Evolutionary conservation across 768 basidiomycete genomes (phyloP).

Genomic region (Serpula lacrymans): DNA sequence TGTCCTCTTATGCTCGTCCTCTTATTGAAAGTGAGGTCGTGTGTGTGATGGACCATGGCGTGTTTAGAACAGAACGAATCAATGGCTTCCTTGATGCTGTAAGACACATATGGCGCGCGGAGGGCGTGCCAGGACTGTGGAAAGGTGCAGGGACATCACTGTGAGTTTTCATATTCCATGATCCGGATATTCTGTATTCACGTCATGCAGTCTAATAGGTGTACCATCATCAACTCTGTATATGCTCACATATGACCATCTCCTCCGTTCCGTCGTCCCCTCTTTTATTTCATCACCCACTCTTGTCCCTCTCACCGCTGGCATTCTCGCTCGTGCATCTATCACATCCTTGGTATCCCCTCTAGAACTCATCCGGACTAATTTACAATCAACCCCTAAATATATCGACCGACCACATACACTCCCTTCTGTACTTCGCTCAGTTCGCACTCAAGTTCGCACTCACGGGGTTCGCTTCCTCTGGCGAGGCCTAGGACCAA

Average conservation of each 20-base stretch:
- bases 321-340: constrained; percentile 75
- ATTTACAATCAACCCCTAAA: constrained; percentile 83
- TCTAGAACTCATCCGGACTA: constrained; percentile 89
- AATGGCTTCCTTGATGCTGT: constrained; percentile 87
- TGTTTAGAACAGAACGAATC: constrained; percentile 68
- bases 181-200: constrained; percentile 5
- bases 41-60: constrained; percentile 75
- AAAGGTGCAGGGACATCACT: constrained; percentile 91
- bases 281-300: constrained; percentile 51
- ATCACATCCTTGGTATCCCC: constrained; percentile 82
- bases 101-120: constrained; percentile 71
- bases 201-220: constrained; percentile 68
- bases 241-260: constrained; percentile 94
- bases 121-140: constrained; percentile 88
- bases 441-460: constrained; percentile 57
- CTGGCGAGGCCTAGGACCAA: constrained; percentile 90
- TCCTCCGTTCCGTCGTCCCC: constrained; percentile 62
- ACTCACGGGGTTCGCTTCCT: constrained; percentile 65
- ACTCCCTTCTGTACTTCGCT: constrained; percentile 66
- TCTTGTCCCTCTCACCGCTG: constrained; percentile 72
- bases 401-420: constrained; percentile 72
- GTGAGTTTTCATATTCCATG: constrained; percentile 42
- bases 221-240: constrained; percentile 92
- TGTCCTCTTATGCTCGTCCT: constrained; percentile 70
- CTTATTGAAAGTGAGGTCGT: constrained; percentile 61